Base-by-base conservation (phyloP, 208 protist genomes). In the Acanthamoeba divionensis region DNA sequence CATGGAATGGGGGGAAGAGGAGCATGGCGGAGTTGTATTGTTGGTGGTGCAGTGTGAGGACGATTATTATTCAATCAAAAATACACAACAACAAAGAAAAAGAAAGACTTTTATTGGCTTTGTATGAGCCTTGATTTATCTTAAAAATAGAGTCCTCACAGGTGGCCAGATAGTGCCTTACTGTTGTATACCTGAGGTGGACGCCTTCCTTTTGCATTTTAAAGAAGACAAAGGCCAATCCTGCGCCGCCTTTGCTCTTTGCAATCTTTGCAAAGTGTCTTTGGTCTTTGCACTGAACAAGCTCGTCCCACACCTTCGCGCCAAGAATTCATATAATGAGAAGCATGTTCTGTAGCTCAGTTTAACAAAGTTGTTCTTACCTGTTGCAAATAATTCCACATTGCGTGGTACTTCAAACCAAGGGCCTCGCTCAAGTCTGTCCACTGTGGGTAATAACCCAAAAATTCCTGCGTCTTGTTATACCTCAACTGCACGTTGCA, bases 151-250 rank as follows among this genome's bases (percentile, higher is more conserved):
- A 77, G 31, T 77, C 67, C 26, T 77, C 67, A 47, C 44, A 21
- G 3, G 52, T 24, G n/a, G 67, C 67, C 38, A 77, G 36, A 47
- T 50, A 77, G 21, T 77, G 67, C n/a, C 67, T 41, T 7, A 77
- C 33, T 18, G 67, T 55, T 18, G 36, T 1, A 31, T 77, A 44
- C 5, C 36, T 41, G 33, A 77, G 44, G 31, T 45, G 67, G 6
- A 77, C 1, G 67, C 67, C 67, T 47, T 77, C 67, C 67, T 77
- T 77, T 9, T 47, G 31, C 67, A 77, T 77, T 47, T 77, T 77
- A 47, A 77, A 77, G 67, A 77, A 77, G 36, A 77, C 33, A 29
- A 77, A 77, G 31, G 48, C 67, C n/a, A 55, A 47, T 8, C 67
- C 67, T 5, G 67, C 38, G 24, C 67, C 31, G 67, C 67, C 67